phyloP scores from a whole-genome alignment of 345 rosid species.

The Reutealis trisperma region DNA sequence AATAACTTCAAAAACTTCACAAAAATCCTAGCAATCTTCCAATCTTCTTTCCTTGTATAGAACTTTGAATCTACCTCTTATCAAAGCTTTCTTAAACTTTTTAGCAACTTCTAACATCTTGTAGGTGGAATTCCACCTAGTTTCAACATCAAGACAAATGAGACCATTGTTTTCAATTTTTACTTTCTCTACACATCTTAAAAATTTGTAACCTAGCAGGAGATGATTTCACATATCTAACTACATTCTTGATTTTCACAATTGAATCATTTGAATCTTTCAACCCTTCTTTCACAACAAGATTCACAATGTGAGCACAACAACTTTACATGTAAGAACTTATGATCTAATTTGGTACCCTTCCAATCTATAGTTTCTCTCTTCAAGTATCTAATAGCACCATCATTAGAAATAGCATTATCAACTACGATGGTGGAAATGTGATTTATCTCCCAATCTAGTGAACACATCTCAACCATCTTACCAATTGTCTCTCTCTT shows the following conservation, averaged over 20 bases:
- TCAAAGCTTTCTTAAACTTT: no score
- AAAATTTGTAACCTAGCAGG: background rate
- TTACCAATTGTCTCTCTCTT: background rate
- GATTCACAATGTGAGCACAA: background rate
- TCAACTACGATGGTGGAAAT: background rate
- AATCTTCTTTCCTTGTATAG: no score
- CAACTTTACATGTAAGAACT: background rate
- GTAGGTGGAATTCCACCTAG: no score
- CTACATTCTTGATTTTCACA: background rate
- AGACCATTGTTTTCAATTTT: background rate
- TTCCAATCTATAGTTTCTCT: no score
- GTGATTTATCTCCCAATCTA: slow-evolving; percentile 1
- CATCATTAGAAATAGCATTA: no score
- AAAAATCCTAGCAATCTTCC: no score
- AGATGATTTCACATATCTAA: slow-evolving; percentile 16
- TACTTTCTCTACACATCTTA: background rate
- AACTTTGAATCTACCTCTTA: no score
- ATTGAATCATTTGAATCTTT: background rate
- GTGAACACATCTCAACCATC: background rate
- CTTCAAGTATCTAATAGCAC: no score
- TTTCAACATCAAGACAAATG: background rate
- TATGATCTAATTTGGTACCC: background rate
- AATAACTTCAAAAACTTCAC: no score
- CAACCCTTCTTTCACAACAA: background rate
- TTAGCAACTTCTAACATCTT: no score